Percentiles rank a stretch among this genome's conserved stretches.
Conservation (phyloP, 2,329 filamentous ascomycete species). For the Ilyonectria destructans region DNA sequence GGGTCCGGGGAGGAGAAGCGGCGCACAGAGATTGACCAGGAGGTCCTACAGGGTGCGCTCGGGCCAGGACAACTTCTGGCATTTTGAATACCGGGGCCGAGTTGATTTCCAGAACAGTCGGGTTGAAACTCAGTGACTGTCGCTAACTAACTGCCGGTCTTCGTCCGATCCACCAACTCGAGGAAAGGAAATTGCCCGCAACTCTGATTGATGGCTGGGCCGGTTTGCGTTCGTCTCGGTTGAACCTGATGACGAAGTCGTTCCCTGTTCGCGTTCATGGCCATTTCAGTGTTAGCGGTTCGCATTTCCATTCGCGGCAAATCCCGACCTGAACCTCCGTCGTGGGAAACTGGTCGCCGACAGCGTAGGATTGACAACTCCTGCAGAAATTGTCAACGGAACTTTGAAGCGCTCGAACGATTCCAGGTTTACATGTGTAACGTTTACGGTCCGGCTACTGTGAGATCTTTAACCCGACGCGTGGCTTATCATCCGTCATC, state of each 20-base stretch:
- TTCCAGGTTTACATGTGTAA: constrained; percentile 20
- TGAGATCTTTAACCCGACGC: constrained; percentile 27
- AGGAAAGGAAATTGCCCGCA: constrained; percentile 38
- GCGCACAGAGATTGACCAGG: constrained; percentile 44
- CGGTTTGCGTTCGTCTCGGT: constrained; percentile 12
- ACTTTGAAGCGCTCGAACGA: constrained; percentile 24
- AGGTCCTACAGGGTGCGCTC: constrained; percentile 37
- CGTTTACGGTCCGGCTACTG: constrained; percentile 25
- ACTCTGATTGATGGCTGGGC: constrained; percentile 36
- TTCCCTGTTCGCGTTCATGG: constrained; percentile 8
- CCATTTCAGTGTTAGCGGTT: constrained; percentile 11
- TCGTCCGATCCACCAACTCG: constrained; percentile 37
- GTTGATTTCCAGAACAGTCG: constrained; percentile 41
- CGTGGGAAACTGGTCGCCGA: constrained; percentile 14
- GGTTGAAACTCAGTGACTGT: constrained; percentile 41
- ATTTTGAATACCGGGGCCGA: constrained; percentile 33
- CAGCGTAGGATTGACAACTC: constrained; percentile 4
- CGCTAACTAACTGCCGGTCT: constrained; percentile 47
- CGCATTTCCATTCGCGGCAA: constrained; percentile 16
- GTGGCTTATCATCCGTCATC: constrained; percentile 21
- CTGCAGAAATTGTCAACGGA: neutral
- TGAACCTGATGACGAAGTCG: constrained; percentile 11
- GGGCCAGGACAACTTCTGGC: constrained; percentile 34
- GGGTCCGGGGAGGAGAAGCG: constrained; percentile 40
- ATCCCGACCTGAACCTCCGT: constrained; percentile 7